phyloP scores from a whole-genome alignment of 2,329 filamentous ascomycete genomes.

The Aphanocladium album region DNA sequence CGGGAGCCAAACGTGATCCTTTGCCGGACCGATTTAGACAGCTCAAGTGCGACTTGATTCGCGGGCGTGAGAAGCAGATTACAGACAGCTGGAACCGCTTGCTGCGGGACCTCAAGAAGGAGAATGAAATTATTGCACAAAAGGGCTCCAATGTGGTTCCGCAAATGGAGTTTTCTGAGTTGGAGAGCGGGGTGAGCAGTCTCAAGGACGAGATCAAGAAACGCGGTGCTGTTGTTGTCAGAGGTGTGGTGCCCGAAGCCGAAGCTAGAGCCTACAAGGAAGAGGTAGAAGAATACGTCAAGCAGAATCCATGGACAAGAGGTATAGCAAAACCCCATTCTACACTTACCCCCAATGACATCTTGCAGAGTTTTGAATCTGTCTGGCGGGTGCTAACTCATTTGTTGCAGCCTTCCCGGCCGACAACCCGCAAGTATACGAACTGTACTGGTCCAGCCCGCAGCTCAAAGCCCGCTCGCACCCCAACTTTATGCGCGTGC shows the following conservation, averaged over 20 bases:
- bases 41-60: slow-evolving; percentile 49
- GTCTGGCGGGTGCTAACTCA: neutral
- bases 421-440: slow-evolving; percentile 64
- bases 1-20: slow-evolving; percentile 38
- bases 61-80: slow-evolving; percentile 44
- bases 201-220: slow-evolving; percentile 49
- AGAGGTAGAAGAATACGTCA: slow-evolving; percentile 60
- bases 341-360: too few species aligned
- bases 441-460: slow-evolving; percentile 68
- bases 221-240: slow-evolving; percentile 59
- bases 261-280: slow-evolving; percentile 62
- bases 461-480: slow-evolving; percentile 66
- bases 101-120: slow-evolving; percentile 37
- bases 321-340: slow-evolving; percentile 29
- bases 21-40: slow-evolving; percentile 52
- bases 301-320: slow-evolving; percentile 55
- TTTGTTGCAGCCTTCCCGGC: slow-evolving; percentile 53
- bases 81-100: slow-evolving; percentile 45
- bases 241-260: slow-evolving; percentile 57
- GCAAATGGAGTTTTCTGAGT: slow-evolving; percentile 41
- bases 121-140: slow-evolving; percentile 43
- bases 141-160: slow-evolving; percentile 48
- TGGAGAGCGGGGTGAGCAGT: slow-evolving; percentile 33
- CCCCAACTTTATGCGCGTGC: slow-evolving; percentile 56
- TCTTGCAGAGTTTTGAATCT: too few species aligned